Evolutionary conservation across 2,329 filamentous ascomycete genomes (phyloP).

Genomic region (Xylariomycetidae sp.): DNA sequence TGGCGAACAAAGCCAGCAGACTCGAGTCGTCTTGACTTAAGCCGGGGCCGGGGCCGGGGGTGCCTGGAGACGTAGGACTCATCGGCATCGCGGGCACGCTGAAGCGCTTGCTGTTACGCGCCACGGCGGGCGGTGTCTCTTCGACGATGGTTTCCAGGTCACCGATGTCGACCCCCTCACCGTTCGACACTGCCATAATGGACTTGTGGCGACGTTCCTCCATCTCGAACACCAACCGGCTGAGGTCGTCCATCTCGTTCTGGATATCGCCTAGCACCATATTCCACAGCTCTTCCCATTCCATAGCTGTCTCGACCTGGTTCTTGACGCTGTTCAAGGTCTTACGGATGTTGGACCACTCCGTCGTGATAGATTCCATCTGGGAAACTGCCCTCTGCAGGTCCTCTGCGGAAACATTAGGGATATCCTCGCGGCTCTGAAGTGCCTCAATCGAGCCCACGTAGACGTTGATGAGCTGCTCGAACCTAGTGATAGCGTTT

Average conservation of each 20-base stretch:
- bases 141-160: constrained; percentile 92
- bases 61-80: constrained; percentile 55
- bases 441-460: constrained; percentile 90
- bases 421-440: constrained; percentile 72
- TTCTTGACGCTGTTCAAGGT: constrained; percentile 74
- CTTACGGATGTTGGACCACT: constrained; percentile 77
- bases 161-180: constrained; percentile 69
- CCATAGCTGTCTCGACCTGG: constrained; percentile 95
- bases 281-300: constrained; percentile 97
- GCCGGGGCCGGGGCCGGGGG: constrained; percentile 47
- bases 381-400: constrained; percentile 72
- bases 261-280: constrained; percentile 90
- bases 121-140: constrained; percentile 59
- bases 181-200: constrained; percentile 54
- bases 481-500: constrained; percentile 74
- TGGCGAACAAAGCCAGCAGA: constrained; percentile 81
- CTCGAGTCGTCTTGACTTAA: constrained; percentile 76
- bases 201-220: constrained; percentile 88
- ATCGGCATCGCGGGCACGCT: constrained; percentile 60
- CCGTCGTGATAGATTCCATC: constrained; percentile 80
- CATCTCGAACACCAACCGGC: constrained; percentile 89
- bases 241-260: constrained; percentile 73
- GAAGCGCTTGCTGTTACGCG: constrained; percentile 60
- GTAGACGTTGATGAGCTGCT: constrained; percentile 85
- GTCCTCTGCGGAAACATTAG: constrained; percentile 62